Evolutionary conservation across 352 stramenopile species (phyloP).

Genomic region (Pythium sukuiense): DNA sequence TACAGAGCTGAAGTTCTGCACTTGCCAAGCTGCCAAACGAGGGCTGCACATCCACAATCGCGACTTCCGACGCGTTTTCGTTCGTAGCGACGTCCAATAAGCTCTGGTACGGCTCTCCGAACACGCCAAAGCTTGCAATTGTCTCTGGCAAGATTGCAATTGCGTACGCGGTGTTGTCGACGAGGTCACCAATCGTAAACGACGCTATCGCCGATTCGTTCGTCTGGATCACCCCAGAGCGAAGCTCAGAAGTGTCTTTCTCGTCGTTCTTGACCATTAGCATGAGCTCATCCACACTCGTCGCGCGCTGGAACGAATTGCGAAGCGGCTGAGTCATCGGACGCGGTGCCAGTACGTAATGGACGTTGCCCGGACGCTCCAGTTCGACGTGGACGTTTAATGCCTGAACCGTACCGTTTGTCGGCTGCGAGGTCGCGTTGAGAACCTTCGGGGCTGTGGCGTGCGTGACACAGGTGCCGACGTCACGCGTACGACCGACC

Average conservation of each 20-base stretch:
- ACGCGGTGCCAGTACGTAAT: conserved; percentile 41
- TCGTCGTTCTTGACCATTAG: not conserved
- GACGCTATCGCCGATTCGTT: conserved; percentile 4
- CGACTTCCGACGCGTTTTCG: conserved; percentile 60
- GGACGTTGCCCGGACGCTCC: conserved; percentile 43
- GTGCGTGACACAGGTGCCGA: conserved; percentile 45
- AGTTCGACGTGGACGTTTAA: conserved; percentile 48
- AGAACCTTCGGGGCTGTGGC: conserved; percentile 46
- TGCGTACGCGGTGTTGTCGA: conserved; percentile 49
- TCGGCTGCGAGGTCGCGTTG: conserved; percentile 30
- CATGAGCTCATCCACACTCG: conserved; percentile 33
- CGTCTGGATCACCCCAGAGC: conserved; percentile 3
- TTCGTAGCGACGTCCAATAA: conserved; percentile 61
- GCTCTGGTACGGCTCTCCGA: conserved; percentile 41
- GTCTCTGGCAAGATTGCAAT: conserved; percentile 70
- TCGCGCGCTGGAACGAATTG: conserved; percentile 34
- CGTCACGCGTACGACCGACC: conserved; percentile 28
- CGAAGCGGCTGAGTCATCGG: conserved; percentile 20
- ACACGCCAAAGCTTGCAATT: conserved; percentile 56
- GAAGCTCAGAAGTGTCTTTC: not conserved
- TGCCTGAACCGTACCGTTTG: conserved; percentile 49
- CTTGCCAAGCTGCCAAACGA: conserved; percentile 38
- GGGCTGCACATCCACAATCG: conserved; percentile 31
- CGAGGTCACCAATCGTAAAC: conserved; percentile 36
- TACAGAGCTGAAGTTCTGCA: conserved; percentile 45